A percentile compares a stretch with the other conserved stretches of the same genome.
Evolutionary conservation across 78 protist species (phyloP).

Genomic region (Dictyostelium capitatum): DNA sequence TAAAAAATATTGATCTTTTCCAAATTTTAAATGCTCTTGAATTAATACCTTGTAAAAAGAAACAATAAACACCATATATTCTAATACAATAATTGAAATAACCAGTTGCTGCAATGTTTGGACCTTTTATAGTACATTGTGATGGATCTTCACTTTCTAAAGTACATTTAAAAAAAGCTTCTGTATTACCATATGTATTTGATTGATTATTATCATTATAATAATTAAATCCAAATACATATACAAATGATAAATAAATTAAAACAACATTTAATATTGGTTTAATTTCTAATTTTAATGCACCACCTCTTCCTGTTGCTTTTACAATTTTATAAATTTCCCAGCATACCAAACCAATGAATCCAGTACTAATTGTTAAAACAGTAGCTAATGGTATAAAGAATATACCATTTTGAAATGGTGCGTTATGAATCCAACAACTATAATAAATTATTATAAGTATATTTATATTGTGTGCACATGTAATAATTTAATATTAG

Average conservation of each 20-base stretch:
- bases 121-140: slow-evolving; percentile 44
- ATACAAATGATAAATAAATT: slow-evolving; percentile 45
- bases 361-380: slow-evolving; percentile 26
- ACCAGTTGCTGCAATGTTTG: slow-evolving; percentile 22
- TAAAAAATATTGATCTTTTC: slow-evolving; percentile 16
- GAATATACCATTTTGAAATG: slow-evolving; percentile 32
- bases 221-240: slow-evolving; percentile 17
- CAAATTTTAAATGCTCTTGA: slow-evolving; percentile 49
- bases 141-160: neutral
- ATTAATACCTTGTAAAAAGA: slow-evolving; percentile 29
- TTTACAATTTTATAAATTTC: slow-evolving; percentile 54
- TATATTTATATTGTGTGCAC: no score
- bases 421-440: slow-evolving; percentile 34
- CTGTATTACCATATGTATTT: neutral
- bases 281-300: slow-evolving; percentile 35
- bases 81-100: slow-evolving; percentile 46
- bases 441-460: neutral
- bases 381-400: slow-evolving; percentile 49
- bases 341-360: neutral
- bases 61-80: slow-evolving; percentile 43
- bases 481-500: no score
- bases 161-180: neutral
- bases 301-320: slow-evolving; percentile 11
- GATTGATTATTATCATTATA: neutral
- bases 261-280: slow-evolving; percentile 52